Base-by-base conservation (phyloP, 2,329 filamentous ascomycete genomes). In the Pseudogymnoascus sp. region DNA sequence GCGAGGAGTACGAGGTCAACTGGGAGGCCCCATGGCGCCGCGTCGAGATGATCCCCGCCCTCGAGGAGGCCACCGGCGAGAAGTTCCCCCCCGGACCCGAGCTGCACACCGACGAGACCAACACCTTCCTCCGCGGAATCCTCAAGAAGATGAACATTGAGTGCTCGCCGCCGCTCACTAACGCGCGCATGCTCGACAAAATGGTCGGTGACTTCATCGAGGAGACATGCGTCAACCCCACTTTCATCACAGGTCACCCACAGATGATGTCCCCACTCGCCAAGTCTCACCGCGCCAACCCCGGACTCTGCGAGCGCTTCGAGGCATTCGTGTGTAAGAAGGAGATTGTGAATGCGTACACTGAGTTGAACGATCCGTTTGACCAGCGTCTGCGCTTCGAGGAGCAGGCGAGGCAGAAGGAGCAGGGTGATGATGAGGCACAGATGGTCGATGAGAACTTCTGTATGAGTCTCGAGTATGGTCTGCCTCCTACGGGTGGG, bases 241-340 rank as follows among this genome's bases (percentile, higher is more conserved):
- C 89, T 41, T 94, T 94, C 77, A 94, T 95, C 73, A 86, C 80
- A 5, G 89, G 88, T n/a, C 90, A 96, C 74, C 85, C 77, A 76
- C 82, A 88, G 71, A 87, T 91, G 81, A 95, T 97, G 92, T 94
- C 89, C 13, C 94, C 94, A 7, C 81, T 99, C 15, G 94, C 94
- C 79, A 99, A 99, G 82, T 92, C 92, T 74, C 90, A 96, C 75
- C 89, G 94, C 65, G 76, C 80, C 52, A 83, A 84, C 64, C 82
- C 86, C 59, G 94, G 92, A 69, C 82, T 99, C 33, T 96, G 91
- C 73, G 94, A 99, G 79, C 89, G 94, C 60, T 97, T 97, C 74
- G 94, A 99, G 76, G 92, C 90, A 9, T 99, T 99, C 67, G 94
- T 96, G 48, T 91, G 88, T 80, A 95, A 91, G 81, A 95, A 94